Evolutionary conservation across 768 basidiomycete genomes (phyloP).

Genomic region (Pulveroboletus sp.): DNA sequence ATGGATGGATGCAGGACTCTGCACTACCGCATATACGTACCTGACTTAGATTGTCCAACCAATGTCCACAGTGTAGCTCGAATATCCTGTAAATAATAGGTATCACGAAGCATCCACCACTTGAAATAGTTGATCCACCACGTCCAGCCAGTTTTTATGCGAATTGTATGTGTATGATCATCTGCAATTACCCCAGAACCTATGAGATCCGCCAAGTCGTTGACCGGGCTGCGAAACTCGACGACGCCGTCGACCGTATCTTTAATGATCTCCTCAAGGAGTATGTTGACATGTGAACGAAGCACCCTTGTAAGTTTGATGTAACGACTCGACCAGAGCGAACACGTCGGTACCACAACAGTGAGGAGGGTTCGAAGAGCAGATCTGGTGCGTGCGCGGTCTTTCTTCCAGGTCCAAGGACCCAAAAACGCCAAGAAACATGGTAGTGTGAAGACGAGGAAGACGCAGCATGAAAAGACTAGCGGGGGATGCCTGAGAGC

Average conservation of each 20-base stretch:
- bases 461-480: slow-evolving; percentile 5
- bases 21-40: slow-evolving; percentile 21
- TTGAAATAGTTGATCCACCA: slow-evolving; percentile 34
- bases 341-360: slow-evolving; percentile 41
- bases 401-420: slow-evolving; percentile 4
- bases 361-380: slow-evolving; percentile 37
- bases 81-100: background rate
- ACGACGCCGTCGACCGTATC: slow-evolving; percentile 37
- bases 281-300: slow-evolving; percentile 28
- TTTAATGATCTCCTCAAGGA: slow-evolving; percentile 35
- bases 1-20: background rate
- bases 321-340: slow-evolving; percentile 43
- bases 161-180: slow-evolving; percentile 38
- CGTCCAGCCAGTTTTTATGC: slow-evolving; percentile 28
- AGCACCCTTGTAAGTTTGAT: slow-evolving; percentile 25
- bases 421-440: slow-evolving; percentile 9
- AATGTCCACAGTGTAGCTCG: background rate
- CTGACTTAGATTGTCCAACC: slow-evolving; percentile 11
- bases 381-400: slow-evolving; percentile 12
- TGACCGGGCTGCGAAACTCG: slow-evolving; percentile 41
- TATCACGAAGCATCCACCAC: slow-evolving; percentile 31
- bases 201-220: slow-evolving; percentile 39
- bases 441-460: slow-evolving; percentile 5
- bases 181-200: slow-evolving; percentile 31
- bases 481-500: background rate